Base-by-base conservation (phyloP, 805 yeast genomes). In the Suhomyces canberraensis region DNA sequence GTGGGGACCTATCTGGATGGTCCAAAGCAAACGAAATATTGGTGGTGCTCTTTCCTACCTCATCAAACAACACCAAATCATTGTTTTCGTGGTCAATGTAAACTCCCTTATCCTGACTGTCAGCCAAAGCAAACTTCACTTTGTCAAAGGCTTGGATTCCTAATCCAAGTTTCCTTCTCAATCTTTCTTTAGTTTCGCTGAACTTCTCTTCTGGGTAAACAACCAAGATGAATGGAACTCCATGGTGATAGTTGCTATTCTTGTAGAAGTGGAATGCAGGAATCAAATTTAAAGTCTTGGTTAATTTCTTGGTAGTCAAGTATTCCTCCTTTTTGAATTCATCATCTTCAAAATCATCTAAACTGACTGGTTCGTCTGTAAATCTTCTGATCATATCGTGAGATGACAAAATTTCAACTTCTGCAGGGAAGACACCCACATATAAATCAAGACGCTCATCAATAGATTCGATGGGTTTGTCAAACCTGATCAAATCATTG, bases 141-240 rank as follows among this genome's bases (percentile, higher is more conserved):
- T 84, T 87, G 15, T 81, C 81, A 52, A 90, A 87, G 42, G 88
- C 91, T 47, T 78, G 83, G 36, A 78, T 82, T 8, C 90, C 88
- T 37, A 86, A 61, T 0, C 96, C 95, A 43, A 90, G 62, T 35
- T 74, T 73, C 43, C 69, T 70, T 52, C 82, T 82, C 43, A 93
- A 64, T 43, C 98, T 75, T 13, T 63, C 69, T 48, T 73, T 79
- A 2, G 95, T 82, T 9, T 75, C 79, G 3, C 58, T 53, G 31
- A 85, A 76, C 30, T 64, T 60, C 56, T 93, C 98, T 11, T 71
- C 77, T 7, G 85, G 81, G 32, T 76, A 69, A 5, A 85, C 60
- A n/a, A 78, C 75, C 54, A 90, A 86, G 8, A 84, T 64, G 54
- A 90, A 90, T 3, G 97, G 95, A 33, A 83, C 69, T n/a, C 96